Evolutionary conservation across 257 asterid species (phyloP).

Genomic region (Coffea canephora): DNA sequence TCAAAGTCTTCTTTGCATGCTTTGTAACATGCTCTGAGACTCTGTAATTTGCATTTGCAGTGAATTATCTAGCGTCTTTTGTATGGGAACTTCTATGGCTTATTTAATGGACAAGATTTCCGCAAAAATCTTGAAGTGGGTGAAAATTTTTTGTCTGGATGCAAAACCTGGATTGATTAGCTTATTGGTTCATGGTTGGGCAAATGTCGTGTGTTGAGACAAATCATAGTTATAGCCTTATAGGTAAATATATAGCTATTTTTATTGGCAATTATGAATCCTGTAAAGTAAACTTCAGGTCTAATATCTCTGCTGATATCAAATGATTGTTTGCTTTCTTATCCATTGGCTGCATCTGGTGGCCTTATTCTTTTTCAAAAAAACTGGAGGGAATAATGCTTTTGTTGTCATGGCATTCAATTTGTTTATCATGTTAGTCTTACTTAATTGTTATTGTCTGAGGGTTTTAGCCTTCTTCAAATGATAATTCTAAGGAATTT

Average conservation of each 20-base stretch:
- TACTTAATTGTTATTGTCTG: background rate
- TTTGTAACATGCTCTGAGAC: background rate
- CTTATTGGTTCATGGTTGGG: background rate
- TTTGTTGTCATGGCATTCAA: background rate
- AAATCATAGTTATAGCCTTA: too few species aligned
- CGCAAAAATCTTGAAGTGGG: background rate
- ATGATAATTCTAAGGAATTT: background rate
- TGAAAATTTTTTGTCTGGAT: background rate
- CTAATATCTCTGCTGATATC: background rate
- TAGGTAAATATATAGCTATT: too few species aligned
- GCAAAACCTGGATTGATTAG: too few species aligned
- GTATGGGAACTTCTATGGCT: background rate
- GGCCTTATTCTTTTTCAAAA: background rate
- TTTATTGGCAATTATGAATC: background rate
- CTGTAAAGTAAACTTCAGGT: background rate
- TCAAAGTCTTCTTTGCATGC: background rate
- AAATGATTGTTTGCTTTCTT: too few species aligned
- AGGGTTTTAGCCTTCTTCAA: background rate
- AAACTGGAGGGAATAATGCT: background rate
- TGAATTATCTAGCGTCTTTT: background rate
- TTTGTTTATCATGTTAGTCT: background rate
- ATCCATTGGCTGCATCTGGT: too few species aligned
- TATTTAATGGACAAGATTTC: background rate
- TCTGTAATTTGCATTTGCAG: background rate
- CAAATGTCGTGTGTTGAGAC: background rate